Percentiles rank a stretch among this genome's conserved stretches.
phyloP scores from a whole-genome alignment of 495 filamentous ascomycete genomes.

The Penicillium lagena region DNA sequence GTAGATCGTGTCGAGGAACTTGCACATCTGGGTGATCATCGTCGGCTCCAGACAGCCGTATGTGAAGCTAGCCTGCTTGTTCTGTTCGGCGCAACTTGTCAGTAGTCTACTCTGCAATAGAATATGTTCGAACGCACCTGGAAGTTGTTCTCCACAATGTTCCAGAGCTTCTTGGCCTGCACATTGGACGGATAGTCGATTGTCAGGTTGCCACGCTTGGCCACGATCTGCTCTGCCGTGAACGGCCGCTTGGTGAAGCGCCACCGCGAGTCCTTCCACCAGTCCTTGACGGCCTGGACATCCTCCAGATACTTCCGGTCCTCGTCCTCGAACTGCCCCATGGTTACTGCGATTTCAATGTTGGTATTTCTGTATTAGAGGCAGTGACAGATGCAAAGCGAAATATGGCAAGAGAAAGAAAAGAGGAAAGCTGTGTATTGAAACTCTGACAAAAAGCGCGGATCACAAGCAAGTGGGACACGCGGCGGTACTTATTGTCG shows the following conservation, averaged over 20 bases:
- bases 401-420: conserved; percentile 1
- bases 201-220: conserved; percentile 85
- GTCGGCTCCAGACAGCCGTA: conserved; percentile 97
- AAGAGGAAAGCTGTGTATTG: not conserved
- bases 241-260: conserved; percentile 86
- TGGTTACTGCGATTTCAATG: conserved; percentile 16
- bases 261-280: conserved; percentile 94
- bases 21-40: conserved; percentile 98
- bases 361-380: no score
- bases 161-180: conserved; percentile 91
- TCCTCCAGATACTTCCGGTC: conserved; percentile 75
- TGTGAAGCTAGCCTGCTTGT: conserved; percentile 79
- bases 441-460: conserved; percentile 9
- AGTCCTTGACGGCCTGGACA: conserved; percentile 79
- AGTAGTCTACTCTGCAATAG: not conserved
- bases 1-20: conserved; percentile 97
- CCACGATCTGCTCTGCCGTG: conserved; percentile 93
- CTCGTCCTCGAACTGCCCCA: conserved; percentile 60
- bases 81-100: conserved; percentile 37
- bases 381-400: conserved; percentile 3
- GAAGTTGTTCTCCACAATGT: conserved; percentile 79
- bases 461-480: conserved; percentile 33
- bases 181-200: conserved; percentile 87
- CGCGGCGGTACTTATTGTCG: conserved; percentile 26
- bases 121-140: conserved; percentile 43